phyloP scores from a whole-genome alignment of 805 yeast species.

The Sugiyamaella chiloensis region DNA sequence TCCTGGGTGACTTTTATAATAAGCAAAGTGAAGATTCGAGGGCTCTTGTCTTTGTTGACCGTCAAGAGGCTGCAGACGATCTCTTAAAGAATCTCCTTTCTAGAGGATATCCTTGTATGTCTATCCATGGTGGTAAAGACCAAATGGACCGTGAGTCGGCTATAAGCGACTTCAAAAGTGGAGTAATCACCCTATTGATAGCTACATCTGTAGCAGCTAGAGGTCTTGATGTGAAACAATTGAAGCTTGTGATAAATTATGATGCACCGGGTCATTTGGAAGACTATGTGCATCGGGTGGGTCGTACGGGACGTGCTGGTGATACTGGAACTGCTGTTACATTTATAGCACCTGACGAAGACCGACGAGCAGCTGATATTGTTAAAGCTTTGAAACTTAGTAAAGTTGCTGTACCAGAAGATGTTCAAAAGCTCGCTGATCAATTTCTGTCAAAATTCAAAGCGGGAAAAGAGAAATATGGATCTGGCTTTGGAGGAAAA shows the following conservation, averaged over 20 bases:
- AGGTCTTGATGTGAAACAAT: conserved; percentile 88
- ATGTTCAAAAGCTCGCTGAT: conserved; percentile 49
- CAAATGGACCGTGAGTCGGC: conserved; percentile 78
- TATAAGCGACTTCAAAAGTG: conserved; percentile 62
- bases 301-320: conserved; percentile 94
- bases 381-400: conserved; percentile 64
- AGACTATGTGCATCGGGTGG: conserved; percentile 94
- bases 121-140: conserved; percentile 91
- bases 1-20: conserved; percentile 48
- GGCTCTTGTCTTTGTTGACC: conserved; percentile 78
- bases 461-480: conserved; percentile 58
- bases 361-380: conserved; percentile 62
- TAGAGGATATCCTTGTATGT: conserved; percentile 55
- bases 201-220: conserved; percentile 96
- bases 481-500: conserved; percentile 87
- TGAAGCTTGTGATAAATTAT: conserved; percentile 76
- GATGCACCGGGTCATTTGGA: conserved; percentile 87
- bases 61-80: conserved; percentile 82
- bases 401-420: conserved; percentile 51
- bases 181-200: conserved; percentile 58
- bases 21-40: conserved; percentile 34
- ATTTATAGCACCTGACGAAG: conserved; percentile 60
- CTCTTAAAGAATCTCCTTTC: conserved; percentile 52
- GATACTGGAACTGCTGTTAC: conserved; percentile 72
- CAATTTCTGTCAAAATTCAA: conserved; percentile 59